These are phyloP conservation scores for Dactylis glomerata DNA, from an alignment of 176 grass and related monocot species.

Conservation along the genomic window DNA sequence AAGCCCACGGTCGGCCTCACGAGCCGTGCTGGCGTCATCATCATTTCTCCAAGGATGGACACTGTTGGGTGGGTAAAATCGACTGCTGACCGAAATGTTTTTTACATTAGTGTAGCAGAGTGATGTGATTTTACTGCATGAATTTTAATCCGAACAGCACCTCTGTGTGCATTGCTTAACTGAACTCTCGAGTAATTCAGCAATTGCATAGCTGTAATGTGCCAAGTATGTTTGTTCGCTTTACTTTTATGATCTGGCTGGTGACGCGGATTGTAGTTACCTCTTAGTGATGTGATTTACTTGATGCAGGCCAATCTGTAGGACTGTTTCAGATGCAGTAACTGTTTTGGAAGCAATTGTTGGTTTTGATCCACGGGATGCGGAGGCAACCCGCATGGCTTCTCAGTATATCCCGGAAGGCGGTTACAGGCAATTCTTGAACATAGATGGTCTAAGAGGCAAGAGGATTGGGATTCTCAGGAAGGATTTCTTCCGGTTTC, in stretches of 20 bases:
- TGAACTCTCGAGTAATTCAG: neutral
- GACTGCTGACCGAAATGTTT: neutral
- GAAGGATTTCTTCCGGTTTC: constrained; percentile 56
- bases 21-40: constrained; percentile 74
- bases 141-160: neutral
- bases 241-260: neutral
- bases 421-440: constrained; percentile 66
- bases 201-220: neutral
- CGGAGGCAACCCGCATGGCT: constrained; percentile 42
- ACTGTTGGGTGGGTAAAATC: constrained; percentile 73
- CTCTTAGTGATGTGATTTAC: neutral
- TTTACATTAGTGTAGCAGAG: neutral
- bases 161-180: neutral
- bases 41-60: constrained; percentile 70
- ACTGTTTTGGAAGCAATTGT: constrained; percentile 70
- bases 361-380: constrained; percentile 59
- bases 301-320: constrained; percentile 54
- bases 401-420: constrained; percentile 65
- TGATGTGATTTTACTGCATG: neutral
- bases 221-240: neutral
- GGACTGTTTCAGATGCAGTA: constrained; percentile 78
- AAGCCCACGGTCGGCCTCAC: constrained; percentile 81
- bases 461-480: constrained; percentile 72
- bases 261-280: neutral
- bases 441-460: constrained; percentile 50